Evolutionary conservation across 345 rosid genomes (phyloP).

Genomic region (Cardamine chenopodiifolia): DNA sequence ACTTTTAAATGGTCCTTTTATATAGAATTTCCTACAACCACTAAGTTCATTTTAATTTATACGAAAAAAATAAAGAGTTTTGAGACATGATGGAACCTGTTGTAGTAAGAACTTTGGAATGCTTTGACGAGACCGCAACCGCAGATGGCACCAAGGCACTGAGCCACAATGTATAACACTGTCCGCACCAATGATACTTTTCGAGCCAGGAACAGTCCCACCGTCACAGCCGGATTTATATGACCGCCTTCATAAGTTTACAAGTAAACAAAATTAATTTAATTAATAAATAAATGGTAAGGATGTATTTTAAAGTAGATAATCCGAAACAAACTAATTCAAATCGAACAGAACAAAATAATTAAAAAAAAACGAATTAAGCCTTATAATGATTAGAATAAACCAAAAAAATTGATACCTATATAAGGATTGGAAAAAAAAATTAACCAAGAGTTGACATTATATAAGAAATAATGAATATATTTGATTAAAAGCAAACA

Average conservation of each 20-base stretch:
- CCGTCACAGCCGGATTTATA: slow-evolving; percentile 68
- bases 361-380: neutral
- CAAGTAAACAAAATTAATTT: neutral
- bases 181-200: slow-evolving; percentile 61
- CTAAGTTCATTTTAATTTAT: neutral
- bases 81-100: slow-evolving; percentile 21
- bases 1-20: too few relatives aligned
- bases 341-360: neutral
- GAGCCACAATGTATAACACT: slow-evolving; percentile 61
- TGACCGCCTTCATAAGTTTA: slow-evolving; percentile 54
- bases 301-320: neutral
- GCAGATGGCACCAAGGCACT: slow-evolving; percentile 71
- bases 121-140: slow-evolving; percentile 69
- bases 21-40: neutral
- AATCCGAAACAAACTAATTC: neutral
- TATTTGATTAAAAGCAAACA: neutral
- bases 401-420: neutral
- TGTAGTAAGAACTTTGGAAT: slow-evolving; percentile 64
- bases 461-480: neutral
- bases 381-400: neutral
- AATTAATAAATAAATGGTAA: neutral
- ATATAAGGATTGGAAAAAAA: neutral
- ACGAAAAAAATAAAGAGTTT: neutral
- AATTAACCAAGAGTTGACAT: neutral
- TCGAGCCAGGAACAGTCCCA: slow-evolving; percentile 60